Evolutionary conservation across 148 eudicot genomes (phyloP), one percentile per base, ranked within the genome.

Genomic region (Gaultheria prostrata): DNA sequence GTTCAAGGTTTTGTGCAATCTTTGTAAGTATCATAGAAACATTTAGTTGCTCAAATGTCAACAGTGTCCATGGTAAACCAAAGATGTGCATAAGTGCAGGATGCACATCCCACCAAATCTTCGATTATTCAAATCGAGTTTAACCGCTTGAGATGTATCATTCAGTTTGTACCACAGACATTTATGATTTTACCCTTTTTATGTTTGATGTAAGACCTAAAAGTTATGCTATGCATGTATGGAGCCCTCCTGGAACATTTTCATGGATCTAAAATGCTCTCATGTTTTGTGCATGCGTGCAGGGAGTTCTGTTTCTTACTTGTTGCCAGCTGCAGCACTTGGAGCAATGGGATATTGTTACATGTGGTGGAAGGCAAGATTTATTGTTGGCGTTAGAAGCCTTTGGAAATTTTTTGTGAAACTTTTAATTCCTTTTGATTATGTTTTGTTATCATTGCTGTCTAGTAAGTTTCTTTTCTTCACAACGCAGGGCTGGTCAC

Each of bases 291-390:
- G 65, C 18, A 67, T 76, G 81, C 57, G 17, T 57, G 61, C 89
- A 95, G 98, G 93, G 61, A 88, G 92, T 85, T 88, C 84, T 84
- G 82, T 92, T 81, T 93, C 98, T 59, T 94, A 94, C 86, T 86
- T 95, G 89, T 85, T 94, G 82, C 98, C 98, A 77, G 97, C 98
- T 82, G 98, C 98, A 80, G 96, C 98, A 20, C 20, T 94, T 76
- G 98, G 98, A 84, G 98, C 98, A 21, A 89, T 94, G 98, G 98
- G 98, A 76, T 94, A 95, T 79, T 94, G 98, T 84, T 95, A 93
- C 85, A 95, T 95, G 98, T 90, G 98, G 98, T 95, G 98, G 98
- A 95, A 95, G 98, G 98, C 88, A 82, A 86, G 91, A 76, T 70
- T 82, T 83, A 35, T 76, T 76, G 33, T 12, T 81, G 54, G 57